Evolutionary conservation across 768 basidiomycete species (phyloP).

Genomic region (Cystofilobasidium ferigula): DNA sequence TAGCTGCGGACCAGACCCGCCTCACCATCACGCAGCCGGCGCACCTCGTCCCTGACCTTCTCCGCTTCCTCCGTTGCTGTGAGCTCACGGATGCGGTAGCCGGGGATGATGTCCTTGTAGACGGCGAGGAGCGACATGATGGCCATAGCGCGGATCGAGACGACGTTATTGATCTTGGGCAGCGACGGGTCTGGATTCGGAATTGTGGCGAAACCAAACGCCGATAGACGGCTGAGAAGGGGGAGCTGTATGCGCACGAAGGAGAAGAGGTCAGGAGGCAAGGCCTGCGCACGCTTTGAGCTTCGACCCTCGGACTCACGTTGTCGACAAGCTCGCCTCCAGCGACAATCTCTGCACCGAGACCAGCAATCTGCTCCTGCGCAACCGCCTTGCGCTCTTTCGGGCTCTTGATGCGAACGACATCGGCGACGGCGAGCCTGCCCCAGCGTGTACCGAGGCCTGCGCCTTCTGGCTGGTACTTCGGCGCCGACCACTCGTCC

Average conservation of each 20-base stretch:
- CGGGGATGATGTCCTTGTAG: constrained; percentile 87
- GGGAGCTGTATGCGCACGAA: constrained; percentile 53
- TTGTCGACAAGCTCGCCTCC: constrained; percentile 77
- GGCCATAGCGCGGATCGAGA: constrained; percentile 72
- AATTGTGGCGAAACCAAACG: constrained; percentile 71
- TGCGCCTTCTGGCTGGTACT: constrained; percentile 46
- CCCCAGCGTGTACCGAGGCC: constrained; percentile 49
- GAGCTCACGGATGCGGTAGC: constrained; percentile 57
- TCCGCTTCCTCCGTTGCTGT: constrained; percentile 83
- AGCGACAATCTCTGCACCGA: constrained; percentile 85
- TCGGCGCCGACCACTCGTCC: constrained; percentile 11
- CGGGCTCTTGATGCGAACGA: constrained; percentile 57
- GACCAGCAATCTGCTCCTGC: constrained; percentile 83
- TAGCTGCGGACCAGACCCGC: constrained; percentile 82
- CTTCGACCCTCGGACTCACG: constrained; percentile 44
- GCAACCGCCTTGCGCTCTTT: constrained; percentile 60
- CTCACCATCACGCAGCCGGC: constrained; percentile 83
- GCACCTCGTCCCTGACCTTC: constrained; percentile 88
- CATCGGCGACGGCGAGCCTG: constrained; percentile 62
- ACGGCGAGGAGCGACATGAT: constrained; percentile 83
- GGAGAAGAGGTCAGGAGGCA: neutral
- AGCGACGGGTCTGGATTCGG: constrained; percentile 50
- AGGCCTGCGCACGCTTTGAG: neutral
- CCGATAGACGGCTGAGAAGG: constrained; percentile 72
- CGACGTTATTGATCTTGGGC: constrained; percentile 55